A percentile compares a stretch with the other conserved stretches of the same genome.
Evolutionary conservation across 805 yeast genomes (phyloP).

Genomic region (Saturnispora hagleri): DNA sequence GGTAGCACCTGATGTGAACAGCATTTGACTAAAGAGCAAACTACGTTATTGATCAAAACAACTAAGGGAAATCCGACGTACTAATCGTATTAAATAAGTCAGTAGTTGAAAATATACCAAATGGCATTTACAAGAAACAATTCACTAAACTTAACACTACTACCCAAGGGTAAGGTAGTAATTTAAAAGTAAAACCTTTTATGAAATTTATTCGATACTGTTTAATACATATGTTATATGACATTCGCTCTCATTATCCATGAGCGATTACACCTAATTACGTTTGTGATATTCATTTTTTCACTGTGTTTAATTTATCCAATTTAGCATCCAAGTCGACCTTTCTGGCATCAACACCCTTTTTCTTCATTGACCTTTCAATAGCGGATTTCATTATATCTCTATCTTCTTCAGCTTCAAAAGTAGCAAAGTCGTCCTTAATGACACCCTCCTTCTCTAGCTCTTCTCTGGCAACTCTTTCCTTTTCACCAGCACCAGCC

Average conservation of each 20-base stretch:
- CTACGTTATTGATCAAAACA: too few relatives aligned
- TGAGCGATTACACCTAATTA: neutral
- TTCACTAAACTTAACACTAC: too few relatives aligned
- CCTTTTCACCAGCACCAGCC: constrained; percentile 86
- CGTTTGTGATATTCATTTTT: neutral
- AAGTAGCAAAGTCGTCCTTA: constrained; percentile 76
- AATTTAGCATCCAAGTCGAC: constrained; percentile 24
- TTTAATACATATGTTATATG: neutral
- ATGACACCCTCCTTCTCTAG: constrained; percentile 71
- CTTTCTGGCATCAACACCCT: constrained; percentile 61
- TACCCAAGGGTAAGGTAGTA: neutral
- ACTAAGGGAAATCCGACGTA: too few relatives aligned
- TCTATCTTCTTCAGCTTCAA: constrained; percentile 69
- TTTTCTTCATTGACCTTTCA: constrained; percentile 54
- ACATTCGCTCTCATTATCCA: neutral
- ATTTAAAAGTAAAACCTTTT: neutral
- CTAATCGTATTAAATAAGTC: too few relatives aligned
- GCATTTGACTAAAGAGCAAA: too few relatives aligned
- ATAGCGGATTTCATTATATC: constrained; percentile 61
- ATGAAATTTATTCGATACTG: neutral
- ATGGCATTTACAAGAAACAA: too few relatives aligned
- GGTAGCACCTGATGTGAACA: too few relatives aligned
- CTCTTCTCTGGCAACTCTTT: constrained; percentile 70
- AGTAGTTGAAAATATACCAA: too few relatives aligned
- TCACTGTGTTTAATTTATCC: constrained; percentile 9